Conservation (phyloP, 2,329 filamentous ascomycete species). For the Westerdykella sp. region DNA sequence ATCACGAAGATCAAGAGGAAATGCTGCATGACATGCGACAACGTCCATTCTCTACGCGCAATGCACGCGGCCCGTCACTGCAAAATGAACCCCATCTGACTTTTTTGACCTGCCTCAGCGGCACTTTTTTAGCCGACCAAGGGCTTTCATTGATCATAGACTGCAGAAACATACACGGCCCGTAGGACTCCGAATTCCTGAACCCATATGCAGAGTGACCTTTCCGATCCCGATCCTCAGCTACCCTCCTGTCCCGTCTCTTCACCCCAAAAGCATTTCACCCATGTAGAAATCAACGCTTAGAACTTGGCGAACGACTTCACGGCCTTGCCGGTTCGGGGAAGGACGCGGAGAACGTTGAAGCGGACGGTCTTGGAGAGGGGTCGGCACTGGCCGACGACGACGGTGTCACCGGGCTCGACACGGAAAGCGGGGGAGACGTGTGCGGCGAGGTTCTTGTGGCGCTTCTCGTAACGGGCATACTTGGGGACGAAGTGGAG, state of each 20-base stretch:
- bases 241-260: conserved; percentile 19
- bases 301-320: conserved; percentile 99
- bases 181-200: conserved; percentile 36
- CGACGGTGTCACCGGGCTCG: conserved; percentile 98
- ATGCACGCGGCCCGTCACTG: background rate
- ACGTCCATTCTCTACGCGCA: background rate
- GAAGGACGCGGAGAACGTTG: conserved; percentile 98
- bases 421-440: conserved; percentile 99
- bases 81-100: background rate
- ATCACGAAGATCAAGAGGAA: background rate
- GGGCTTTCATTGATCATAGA: conserved; percentile 38
- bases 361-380: conserved; percentile 99
- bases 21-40: background rate
- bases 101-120: conserved; percentile 35
- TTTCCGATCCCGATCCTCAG: conserved; percentile 30
- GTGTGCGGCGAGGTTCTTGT: conserved; percentile 99
- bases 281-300: conserved; percentile 34
- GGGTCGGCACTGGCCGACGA: conserved; percentile 98
- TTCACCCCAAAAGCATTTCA: conserved; percentile 15
- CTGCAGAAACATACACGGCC: conserved; percentile 38
- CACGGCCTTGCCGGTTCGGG: conserved; percentile 92
- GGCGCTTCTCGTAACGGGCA: conserved; percentile 99
- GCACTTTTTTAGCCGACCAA: conserved; percentile 29
- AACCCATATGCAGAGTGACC: conserved; percentile 37
- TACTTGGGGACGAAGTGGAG: conserved; percentile 99